Conservation (phyloP, 73 alveolate species). For the Symbiodinium pilosum region DNA sequence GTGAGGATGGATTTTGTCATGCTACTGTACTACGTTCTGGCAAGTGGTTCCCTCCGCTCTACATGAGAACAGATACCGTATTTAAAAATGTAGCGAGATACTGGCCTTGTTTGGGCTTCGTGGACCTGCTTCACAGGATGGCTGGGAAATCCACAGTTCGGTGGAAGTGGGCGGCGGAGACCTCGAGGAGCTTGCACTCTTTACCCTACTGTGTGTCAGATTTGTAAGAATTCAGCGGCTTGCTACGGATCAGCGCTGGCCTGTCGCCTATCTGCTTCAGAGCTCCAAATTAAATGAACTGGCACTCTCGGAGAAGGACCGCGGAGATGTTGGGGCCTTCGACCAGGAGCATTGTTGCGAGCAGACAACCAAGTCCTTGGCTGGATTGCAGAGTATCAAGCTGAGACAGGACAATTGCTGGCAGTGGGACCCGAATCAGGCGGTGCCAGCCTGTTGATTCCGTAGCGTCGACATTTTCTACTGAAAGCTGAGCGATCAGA, state of each 20-base stretch:
- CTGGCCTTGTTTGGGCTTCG: not conserved
- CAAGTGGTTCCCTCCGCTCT: not conserved
- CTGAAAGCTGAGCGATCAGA: not conserved
- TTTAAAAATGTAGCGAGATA: too few species aligned
- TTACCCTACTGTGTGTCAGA: too few species aligned
- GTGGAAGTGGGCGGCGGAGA: constrained; percentile 89
- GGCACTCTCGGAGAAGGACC: not conserved
- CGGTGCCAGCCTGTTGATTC: too few species aligned
- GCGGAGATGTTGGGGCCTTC: constrained; percentile 75
- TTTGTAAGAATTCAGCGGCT: too few species aligned
- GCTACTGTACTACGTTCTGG: not conserved
- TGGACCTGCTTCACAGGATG: constrained; percentile 1
- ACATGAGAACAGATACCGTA: too few species aligned
- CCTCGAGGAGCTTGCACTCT: constrained; percentile 4
- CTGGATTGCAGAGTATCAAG: too few species aligned
- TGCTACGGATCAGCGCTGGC: too few species aligned
- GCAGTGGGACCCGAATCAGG: constrained; percentile 94
- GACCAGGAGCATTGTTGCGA: constrained; percentile 16
- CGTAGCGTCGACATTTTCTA: too few species aligned
- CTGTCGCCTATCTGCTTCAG: not conserved
- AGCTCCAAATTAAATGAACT: not conserved
- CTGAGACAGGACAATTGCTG: constrained; percentile 66
- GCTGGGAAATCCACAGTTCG: constrained; percentile 46
- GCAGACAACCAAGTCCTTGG: not conserved
- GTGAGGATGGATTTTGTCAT: not conserved